Conservation (phyloP, 192 early-diverging fungal genomes). For the Obelidium mucronatum region DNA sequence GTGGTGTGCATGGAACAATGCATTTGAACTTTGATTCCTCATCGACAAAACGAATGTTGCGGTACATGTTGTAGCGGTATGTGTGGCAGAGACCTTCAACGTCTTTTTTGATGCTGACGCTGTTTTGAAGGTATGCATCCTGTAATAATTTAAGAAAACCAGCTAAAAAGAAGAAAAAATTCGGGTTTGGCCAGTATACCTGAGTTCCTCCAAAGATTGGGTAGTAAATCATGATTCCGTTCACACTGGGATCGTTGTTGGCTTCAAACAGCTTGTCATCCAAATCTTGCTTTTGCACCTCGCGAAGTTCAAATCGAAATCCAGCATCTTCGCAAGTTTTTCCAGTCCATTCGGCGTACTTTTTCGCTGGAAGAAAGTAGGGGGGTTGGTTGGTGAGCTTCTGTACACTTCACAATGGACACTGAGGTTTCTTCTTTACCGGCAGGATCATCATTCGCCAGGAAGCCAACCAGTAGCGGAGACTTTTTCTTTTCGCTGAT, state of each 20-base stretch:
- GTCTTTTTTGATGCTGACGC: slow-evolving; percentile 88
- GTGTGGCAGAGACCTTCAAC: slow-evolving; percentile 96
- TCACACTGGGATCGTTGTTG: slow-evolving; percentile 82
- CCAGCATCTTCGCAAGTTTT: slow-evolving; percentile 92
- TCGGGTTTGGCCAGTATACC: slow-evolving; percentile 43
- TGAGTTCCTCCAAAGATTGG: slow-evolving; percentile 94
- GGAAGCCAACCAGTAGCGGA: slow-evolving; percentile 83
- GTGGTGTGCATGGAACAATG: slow-evolving; percentile 98
- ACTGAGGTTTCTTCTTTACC: slow-evolving; percentile 47
- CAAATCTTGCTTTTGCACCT: slow-evolving; percentile 81
- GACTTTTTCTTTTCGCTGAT: slow-evolving; percentile 31
- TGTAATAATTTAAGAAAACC: slow-evolving; percentile 27
- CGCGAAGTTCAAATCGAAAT: slow-evolving; percentile 88
- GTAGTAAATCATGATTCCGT: slow-evolving; percentile 99
- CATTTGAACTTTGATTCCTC: slow-evolving; percentile 82
- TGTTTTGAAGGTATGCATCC: slow-evolving; percentile 94
- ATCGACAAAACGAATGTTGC: slow-evolving; percentile 93
- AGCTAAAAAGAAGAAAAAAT: slow-evolving; percentile 14
- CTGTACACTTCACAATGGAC: neutral
- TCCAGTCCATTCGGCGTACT: slow-evolving; percentile 96
- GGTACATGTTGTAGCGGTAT: slow-evolving; percentile 96
- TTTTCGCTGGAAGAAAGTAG: slow-evolving; percentile 49
- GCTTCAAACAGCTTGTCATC: slow-evolving; percentile 87
- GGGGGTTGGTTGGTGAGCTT: neutral
- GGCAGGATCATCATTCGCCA: slow-evolving; percentile 95